Evolutionary conservation across 352 stramenopile species (phyloP), one percentile per base, ranked within the genome.

Genomic region (Globisporangium spinosum): DNA sequence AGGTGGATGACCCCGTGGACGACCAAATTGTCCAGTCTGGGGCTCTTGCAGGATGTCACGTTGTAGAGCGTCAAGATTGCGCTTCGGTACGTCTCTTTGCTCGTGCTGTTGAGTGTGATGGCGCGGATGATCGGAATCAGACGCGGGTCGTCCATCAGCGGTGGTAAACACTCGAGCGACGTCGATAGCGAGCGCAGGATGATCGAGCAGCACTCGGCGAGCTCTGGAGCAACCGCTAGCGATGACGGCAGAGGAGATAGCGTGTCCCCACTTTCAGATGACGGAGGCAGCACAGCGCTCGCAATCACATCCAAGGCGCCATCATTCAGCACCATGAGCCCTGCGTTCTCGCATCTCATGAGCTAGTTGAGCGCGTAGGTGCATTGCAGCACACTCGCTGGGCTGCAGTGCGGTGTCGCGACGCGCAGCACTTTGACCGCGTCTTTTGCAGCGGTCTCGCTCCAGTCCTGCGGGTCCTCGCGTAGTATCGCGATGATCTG

Each of bases 21-120:
- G 20, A 94, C 79, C 34, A 91, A 70, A 1, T 68, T 59, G n/a
- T 89, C 77, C 9, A 94, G 73, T 12, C 63, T 75, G 4, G 76
- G 45, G 4, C 67, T 79, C 64, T 80, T 85, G 61, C 70, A 82
- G 4, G 76, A 80, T 1, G 80, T 90, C 61, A 92, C 72, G 66
- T 93, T 93, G 71, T 94, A 93, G 49, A 92, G 75, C 9, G 82
- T 78, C 53, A 92, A 58, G 56, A 94, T 88, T 13, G 79, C 74
- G 67, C 93, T 83, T 56, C 80, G 78, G 35, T 77, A 78, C 25
- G 80, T 64, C 32, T 90, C 85, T 12, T 77, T 76, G 12, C 68
- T 69, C n/a, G 38, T 55, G 8, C 74, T 72, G 25, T 70, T 67
- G 3, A 32, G 61, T 0, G 87, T 76, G 63, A 93, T 80, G 1